Conservation (phyloP, 345 rosid genomes). For the Euphorbia pulcherrima region DNA sequence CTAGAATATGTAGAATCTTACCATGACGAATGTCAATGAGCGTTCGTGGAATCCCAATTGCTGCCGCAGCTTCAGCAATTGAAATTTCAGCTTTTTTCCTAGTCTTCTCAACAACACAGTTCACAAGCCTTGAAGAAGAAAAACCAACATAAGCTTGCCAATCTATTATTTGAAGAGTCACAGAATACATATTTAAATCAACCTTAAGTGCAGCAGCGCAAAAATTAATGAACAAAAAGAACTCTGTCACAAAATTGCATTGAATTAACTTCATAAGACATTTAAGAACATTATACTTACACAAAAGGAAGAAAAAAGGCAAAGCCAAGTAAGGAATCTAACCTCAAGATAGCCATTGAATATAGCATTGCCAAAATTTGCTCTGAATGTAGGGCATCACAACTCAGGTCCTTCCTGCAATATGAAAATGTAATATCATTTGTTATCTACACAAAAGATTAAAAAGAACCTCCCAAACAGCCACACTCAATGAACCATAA, state of each 20-base stretch:
- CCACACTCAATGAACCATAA: neutral
- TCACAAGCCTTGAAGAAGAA: conserved; percentile 68
- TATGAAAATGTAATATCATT: neutral
- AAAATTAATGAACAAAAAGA: neutral
- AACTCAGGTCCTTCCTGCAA: conserved; percentile 41
- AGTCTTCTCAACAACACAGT: conserved; percentile 81
- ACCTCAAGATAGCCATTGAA: conserved; percentile 88
- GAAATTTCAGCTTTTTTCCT: conserved; percentile 61
- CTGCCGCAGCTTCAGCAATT: conserved; percentile 84
- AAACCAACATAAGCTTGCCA: neutral
- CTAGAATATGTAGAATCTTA: conserved; percentile 23
- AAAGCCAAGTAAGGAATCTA: conserved; percentile 5
- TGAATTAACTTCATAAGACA: no score
- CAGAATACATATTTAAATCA: neutral
- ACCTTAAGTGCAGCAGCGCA: neutral
- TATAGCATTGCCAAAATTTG: conserved; percentile 75
- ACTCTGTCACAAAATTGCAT: no score
- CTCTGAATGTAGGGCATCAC: conserved; percentile 47
- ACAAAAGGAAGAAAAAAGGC: neutral
- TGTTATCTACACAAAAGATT: neutral
- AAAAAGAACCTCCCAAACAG: neutral
- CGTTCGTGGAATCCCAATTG: conserved; percentile 73
- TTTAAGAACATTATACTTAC: neutral
- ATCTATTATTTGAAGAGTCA: no score
- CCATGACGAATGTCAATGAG: conserved; percentile 95